Conservation (phyloP, 106 monocot species). For the Posidonia australis region DNA sequence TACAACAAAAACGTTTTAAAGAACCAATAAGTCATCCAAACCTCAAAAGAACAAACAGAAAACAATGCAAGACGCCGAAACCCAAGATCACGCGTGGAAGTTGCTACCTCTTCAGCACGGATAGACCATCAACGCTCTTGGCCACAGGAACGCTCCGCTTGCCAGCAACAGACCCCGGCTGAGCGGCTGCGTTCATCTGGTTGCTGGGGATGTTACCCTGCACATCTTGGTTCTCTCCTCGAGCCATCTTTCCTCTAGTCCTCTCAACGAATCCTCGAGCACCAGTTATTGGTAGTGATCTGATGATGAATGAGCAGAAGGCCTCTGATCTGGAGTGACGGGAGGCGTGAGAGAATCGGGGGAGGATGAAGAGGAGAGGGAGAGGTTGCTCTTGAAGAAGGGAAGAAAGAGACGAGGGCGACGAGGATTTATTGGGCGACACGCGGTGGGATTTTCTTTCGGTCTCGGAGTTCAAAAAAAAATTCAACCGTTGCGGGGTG, state of each 20-base stretch:
- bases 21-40: neutral
- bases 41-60: neutral
- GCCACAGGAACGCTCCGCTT: conserved; percentile 45
- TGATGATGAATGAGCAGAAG: too few species aligned
- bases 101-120: conserved; percentile 60
- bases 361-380: too few species aligned
- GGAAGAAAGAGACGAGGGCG: too few species aligned
- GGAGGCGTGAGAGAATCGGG: too few species aligned
- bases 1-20: neutral
- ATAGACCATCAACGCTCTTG: conserved; percentile 45
- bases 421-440: too few species aligned
- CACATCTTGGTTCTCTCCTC: conserved; percentile 1
- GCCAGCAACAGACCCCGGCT: conserved; percentile 13
- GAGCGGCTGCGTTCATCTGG: neutral
- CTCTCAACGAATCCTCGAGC: neutral
- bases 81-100: neutral
- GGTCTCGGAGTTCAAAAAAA: too few species aligned
- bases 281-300: too few species aligned
- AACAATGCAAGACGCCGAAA: neutral
- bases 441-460: too few species aligned
- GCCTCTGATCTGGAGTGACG: too few species aligned
- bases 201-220: conserved; percentile 3
- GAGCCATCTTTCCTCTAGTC: conserved; percentile 1
- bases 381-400: too few species aligned
- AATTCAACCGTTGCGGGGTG: too few species aligned